A percentile compares a stretch with the other conserved stretches of the same genome.
Evolutionary conservation across 345 rosid species (phyloP).

Genomic region (Gossypium herbaceum): DNA sequence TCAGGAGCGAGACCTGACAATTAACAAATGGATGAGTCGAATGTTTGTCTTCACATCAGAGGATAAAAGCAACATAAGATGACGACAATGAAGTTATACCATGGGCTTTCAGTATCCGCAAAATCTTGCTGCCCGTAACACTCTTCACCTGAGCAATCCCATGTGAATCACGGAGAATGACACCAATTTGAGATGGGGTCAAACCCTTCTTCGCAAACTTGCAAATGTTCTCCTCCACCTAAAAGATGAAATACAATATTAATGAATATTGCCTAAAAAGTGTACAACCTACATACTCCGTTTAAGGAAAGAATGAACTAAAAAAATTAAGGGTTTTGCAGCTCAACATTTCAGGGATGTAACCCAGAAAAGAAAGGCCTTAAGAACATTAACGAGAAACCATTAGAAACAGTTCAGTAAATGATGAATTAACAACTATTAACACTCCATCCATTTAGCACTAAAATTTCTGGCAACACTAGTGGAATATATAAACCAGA

Average conservation of each 20-base stretch:
- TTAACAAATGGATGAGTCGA: not conserved
- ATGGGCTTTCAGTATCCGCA: slow-evolving; percentile 57
- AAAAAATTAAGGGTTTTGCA: not conserved
- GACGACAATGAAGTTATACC: slow-evolving; percentile 18
- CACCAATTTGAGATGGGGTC: slow-evolving; percentile 75
- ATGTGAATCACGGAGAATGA: slow-evolving; percentile 66
- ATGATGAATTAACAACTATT: not conserved
- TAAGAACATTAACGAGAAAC: not conserved
- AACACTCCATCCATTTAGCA: not conserved
- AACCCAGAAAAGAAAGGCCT: not conserved
- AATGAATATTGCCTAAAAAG: not conserved
- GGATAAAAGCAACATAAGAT: not conserved
- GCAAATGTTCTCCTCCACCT: slow-evolving; percentile 65
- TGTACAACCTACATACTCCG: not conserved
- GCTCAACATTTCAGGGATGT: not conserved
- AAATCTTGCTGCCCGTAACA: slow-evolving; percentile 64
- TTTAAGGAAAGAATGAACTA: not conserved
- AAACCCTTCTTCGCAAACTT: slow-evolving; percentile 77
- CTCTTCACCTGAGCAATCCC: slow-evolving; percentile 68
- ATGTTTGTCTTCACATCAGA: not conserved
- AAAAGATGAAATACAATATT: not conserved
- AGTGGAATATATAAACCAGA: not conserved
- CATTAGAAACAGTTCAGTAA: not conserved
- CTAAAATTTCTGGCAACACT: not conserved
- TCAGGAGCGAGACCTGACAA: slow-evolving; percentile 80